phyloP scores from a whole-genome alignment of 2,329 filamentous ascomycete species.

The Aspergillus fumigatiaffinis region DNA sequence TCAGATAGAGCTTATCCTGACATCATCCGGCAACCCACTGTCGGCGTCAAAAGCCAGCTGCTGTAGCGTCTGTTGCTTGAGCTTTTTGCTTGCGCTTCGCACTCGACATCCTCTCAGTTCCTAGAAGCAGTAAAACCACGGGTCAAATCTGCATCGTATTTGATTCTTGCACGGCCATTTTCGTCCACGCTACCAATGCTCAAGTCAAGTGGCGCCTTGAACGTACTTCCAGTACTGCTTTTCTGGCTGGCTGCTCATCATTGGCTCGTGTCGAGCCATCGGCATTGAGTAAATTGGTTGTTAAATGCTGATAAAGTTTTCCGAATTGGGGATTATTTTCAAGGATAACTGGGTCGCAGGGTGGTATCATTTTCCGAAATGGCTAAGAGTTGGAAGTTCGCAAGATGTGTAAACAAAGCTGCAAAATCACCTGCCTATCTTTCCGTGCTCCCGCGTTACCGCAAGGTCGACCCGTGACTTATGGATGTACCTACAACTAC shows the following conservation, averaged over 20 bases:
- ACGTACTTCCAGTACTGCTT: slow-evolving; percentile 32
- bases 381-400: not conserved
- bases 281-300: slow-evolving; percentile 32
- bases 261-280: slow-evolving; percentile 39
- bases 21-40: slow-evolving; percentile 32
- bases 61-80: slow-evolving; percentile 29
- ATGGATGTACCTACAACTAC: not conserved
- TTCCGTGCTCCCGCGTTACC: not conserved
- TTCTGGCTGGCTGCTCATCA: slow-evolving; percentile 27
- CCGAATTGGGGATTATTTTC: slow-evolving; percentile 42
- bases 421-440: not conserved
- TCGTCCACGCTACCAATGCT: not conserved
- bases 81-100: slow-evolving; percentile 29
- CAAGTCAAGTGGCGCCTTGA: not conserved
- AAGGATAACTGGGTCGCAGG: slow-evolving; percentile 37
- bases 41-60: slow-evolving; percentile 31
- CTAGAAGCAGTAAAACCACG: slow-evolving; percentile 15
- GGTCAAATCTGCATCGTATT: not conserved
- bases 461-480: not conserved
- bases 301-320: slow-evolving; percentile 38
- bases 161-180: not conserved
- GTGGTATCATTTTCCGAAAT: slow-evolving; percentile 36
- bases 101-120: slow-evolving; percentile 33
- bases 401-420: not conserved
- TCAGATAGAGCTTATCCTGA: slow-evolving; percentile 11